Conservation (phyloP, 805 yeast genomes). For the Cyberlindnera subsufficiens region DNA sequence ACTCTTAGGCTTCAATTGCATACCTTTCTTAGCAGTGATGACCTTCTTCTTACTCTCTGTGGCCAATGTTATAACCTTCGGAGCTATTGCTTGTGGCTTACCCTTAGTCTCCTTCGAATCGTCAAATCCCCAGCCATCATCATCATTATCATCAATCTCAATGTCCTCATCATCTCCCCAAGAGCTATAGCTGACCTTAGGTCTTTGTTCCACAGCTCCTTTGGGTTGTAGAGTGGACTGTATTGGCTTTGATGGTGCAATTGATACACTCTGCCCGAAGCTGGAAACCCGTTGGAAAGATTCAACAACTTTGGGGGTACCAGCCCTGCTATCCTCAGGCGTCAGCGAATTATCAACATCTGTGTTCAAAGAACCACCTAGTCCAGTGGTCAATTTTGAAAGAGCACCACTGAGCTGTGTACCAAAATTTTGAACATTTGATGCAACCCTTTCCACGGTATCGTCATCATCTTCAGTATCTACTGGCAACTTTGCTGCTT, state of each 20-base stretch:
- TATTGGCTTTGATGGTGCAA: too few species aligned
- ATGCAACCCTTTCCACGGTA: conserved; percentile 21
- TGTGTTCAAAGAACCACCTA: conserved; percentile 20
- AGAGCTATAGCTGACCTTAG: conserved; percentile 6
- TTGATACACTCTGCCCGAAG: not conserved
- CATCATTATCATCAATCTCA: conserved; percentile 9
- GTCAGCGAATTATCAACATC: conserved; percentile 7
- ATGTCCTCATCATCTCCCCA: conserved; percentile 12
- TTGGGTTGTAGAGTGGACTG: too few species aligned
- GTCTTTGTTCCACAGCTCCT: not conserved
- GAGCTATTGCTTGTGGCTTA: conserved; percentile 8
- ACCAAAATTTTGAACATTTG: conserved; percentile 21
- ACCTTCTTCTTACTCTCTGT: conserved; percentile 11
- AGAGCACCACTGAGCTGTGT: conserved; percentile 16
- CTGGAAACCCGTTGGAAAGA: conserved; percentile 6
- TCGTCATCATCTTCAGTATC: conserved; percentile 21
- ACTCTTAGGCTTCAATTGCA: conserved; percentile 22
- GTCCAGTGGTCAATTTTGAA: conserved; percentile 13
- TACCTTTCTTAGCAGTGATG: conserved; percentile 15
- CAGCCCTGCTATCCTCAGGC: conserved; percentile 13
- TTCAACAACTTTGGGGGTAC: conserved; percentile 16
- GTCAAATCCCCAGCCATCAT: conserved; percentile 18
- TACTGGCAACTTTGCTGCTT: conserved; percentile 32
- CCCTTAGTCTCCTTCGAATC: not conserved
- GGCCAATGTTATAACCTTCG: conserved; percentile 17